These are phyloP conservation scores for Cylindrotheca closterium DNA, from an alignment of 108 stramenopile species.

Conservation along the genomic window DNA sequence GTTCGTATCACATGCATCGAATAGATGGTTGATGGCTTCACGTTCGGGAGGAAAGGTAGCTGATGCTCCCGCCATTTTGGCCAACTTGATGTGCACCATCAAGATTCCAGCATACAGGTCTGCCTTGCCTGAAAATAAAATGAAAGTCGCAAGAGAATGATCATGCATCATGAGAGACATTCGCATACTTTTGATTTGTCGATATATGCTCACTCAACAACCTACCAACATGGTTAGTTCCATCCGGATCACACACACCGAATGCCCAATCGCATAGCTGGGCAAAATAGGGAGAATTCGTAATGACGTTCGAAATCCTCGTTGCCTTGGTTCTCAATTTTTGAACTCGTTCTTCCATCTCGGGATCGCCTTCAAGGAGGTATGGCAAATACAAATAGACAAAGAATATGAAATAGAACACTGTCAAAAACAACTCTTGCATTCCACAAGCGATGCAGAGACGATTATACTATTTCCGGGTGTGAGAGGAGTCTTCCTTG, in stretches of 20 bases:
- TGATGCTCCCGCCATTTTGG: constrained; percentile 50
- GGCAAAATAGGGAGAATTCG: neutral
- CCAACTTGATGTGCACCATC: constrained; percentile 51
- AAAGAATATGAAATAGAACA: neutral
- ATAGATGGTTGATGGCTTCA: constrained; percentile 28
- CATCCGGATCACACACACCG: constrained; percentile 5
- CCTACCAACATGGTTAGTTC: neutral
- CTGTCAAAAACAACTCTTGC: neutral
- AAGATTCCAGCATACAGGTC: constrained; percentile 49
- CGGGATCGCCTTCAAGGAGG: neutral
- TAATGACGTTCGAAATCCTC: neutral
- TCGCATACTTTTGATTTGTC: neutral
- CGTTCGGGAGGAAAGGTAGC: constrained; percentile 38
- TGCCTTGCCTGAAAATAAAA: constrained; percentile 4
- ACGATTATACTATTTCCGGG: no score
- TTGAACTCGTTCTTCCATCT: neutral
- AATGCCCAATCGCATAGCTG: constrained; percentile 7
- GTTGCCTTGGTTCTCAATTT: neutral
- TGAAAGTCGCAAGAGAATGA: neutral
- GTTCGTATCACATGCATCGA: constrained; percentile 37
- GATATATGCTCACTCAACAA: neutral
- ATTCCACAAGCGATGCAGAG: no score
- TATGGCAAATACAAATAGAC: neutral
- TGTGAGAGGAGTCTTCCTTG: no score
- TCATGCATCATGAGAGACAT: neutral